Evolutionary conservation across 768 basidiomycete genomes (phyloP), one percentile per base, ranked within the genome.

Genomic region (Mycena kentingensis): DNA sequence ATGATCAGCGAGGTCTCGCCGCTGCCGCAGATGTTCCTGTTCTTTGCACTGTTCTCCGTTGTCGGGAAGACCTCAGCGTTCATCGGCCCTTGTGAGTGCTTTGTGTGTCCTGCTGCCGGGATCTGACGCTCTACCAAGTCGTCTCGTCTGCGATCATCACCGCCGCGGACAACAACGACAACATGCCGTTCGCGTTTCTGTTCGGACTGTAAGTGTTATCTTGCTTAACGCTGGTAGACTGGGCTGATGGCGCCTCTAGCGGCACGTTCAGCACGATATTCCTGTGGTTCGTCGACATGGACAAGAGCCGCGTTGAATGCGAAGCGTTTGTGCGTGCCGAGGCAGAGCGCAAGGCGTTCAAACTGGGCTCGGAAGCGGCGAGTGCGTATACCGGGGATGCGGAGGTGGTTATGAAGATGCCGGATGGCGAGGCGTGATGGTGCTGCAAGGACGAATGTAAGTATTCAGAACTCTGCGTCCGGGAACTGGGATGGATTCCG

Each of bases 1-100:
- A 86, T 90, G 88, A 90, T 90, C 53, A 85, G 82, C 65, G 86
- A 90, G 58, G 87, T 90, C 24, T 86, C 83, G 34, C 85, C 84
- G 32, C 67, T 83, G 47, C 80, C 83, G 28, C 88, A 87, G 69
- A 88, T 86, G 86, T 85, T 88, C 67, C 72, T 88, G 26, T 87
- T 87, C 70, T 88, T 88, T 63, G 83, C 84, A n/a, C 68, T 88
- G 2, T 86, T 86, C 62, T 85, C 84, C 19, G 82, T 88, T 57
- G 85, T 87, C 35, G 86, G 87, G 13, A 88, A 88, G 67, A 87
- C 85, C 6, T 87, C 86, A 32, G 83, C 86, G 16, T 87, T 88
- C 65, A 87, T 88, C 52, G 87, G 87, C 0, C 86, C 87, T 2
- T 77, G 56, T 58, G 26, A 15, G 51, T 43, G 1, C 12, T 27